A percentile compares a stretch with the other conserved stretches of the same genome.
Evolutionary conservation across 2,329 filamentous ascomycete species (phyloP).

Genomic region (Pseudogymnoascus sp.): DNA sequence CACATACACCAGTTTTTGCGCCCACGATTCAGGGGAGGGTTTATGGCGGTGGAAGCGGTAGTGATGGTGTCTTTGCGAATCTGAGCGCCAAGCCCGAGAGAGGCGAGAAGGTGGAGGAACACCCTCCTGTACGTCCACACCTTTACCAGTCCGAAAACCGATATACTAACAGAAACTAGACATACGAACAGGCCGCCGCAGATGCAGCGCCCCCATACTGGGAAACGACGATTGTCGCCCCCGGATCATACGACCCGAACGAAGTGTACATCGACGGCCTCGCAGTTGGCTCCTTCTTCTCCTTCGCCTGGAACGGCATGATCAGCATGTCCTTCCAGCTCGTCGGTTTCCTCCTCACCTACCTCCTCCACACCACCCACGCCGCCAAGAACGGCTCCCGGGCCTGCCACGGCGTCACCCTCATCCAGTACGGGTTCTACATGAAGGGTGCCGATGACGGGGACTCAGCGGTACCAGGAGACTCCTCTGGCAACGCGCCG

Average conservation of each 20-base stretch:
- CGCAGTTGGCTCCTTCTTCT: slow-evolving; percentile 81
- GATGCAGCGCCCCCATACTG: slow-evolving; percentile 96
- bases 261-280: slow-evolving; percentile 97
- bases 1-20: slow-evolving; percentile 24
- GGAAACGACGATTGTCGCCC: slow-evolving; percentile 96
- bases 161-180: slow-evolving; percentile 43
- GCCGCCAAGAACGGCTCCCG: slow-evolving; percentile 96
- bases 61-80: slow-evolving; percentile 95
- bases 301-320: slow-evolving; percentile 87
- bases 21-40: slow-evolving; percentile 37
- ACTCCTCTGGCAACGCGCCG: slow-evolving; percentile 61
- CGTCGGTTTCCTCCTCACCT: slow-evolving; percentile 94
- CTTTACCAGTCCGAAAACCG: slow-evolving; percentile 13
- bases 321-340: slow-evolving; percentile 97
- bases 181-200: slow-evolving; percentile 95
- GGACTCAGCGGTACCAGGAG: slow-evolving; percentile 33
- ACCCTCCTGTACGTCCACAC: slow-evolving; percentile 70
- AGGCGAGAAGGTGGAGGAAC: slow-evolving; percentile 74
- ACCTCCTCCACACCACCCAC: slow-evolving; percentile 95
- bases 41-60: slow-evolving; percentile 68
- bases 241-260: slow-evolving; percentile 80
- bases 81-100: slow-evolving; percentile 82
- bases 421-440: slow-evolving; percentile 95
- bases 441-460: slow-evolving; percentile 63
- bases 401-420: slow-evolving; percentile 86